Evolutionary conservation across 192 early-diverging fungal genomes (phyloP), one percentile per base, ranked within the genome.

Genomic region (Fimicolochytrium jonesii): DNA sequence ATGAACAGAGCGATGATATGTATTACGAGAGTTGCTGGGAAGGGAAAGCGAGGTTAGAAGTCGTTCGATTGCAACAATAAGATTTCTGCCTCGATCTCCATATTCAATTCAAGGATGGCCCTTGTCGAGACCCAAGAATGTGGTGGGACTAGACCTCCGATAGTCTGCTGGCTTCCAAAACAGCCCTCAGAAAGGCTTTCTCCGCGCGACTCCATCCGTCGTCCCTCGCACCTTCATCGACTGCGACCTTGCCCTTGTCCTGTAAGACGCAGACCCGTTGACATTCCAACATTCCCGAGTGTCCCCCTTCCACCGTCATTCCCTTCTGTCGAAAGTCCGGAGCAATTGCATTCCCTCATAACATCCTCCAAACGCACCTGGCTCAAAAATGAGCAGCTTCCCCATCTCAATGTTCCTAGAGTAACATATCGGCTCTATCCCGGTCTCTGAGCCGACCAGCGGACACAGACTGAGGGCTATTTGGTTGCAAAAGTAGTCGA

Each of bases 1-100:
- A 99, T 99, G 61, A 92, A 71, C 54, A 99, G 71, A 26, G 95
- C 89, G 55, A 96, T 85, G 50, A 97, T 62, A 66, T 97, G 88
- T 59, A 97, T 91, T 53, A 99, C 91, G 33, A 99, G 78, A 34
- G 93, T 92, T 6, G 96, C 94, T 60, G 44, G 43, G 20, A 37
- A 35, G 3, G 15, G 28, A 2, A 15, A 42, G 41, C 41, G 20
- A n/a, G n/a, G n/a, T n/a, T n/a, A n/a, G n/a, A n/a, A n/a, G n/a
- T n/a, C n/a, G n/a, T n/a, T n/a, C n/a, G n/a, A n/a, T n/a, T n/a
- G n/a, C n/a, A n/a, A 10, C 17, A 17, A 10, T 17, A 17, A 10
- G 17, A 17, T 39, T 10, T 6, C 36, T 39, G 36, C 36, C 17
- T 6, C 36, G 6, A 17, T 39, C 17, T 6, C 17, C 36, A 17